Base-by-base conservation (phyloP, 1,284 basidiomycete species). In the Ustilago hordei region DNA sequence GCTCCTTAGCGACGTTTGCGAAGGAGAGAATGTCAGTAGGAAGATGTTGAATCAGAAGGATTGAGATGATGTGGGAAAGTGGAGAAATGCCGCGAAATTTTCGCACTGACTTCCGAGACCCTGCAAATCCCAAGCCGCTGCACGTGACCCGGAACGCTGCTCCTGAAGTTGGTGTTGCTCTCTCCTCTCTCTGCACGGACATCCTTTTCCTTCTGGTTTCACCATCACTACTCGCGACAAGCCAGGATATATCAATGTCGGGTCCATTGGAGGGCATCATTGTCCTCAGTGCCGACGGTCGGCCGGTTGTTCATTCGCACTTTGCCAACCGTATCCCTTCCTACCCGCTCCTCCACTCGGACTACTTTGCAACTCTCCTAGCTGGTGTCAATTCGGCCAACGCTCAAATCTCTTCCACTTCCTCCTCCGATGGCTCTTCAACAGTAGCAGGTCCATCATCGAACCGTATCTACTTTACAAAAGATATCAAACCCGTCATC, bases 221-320 rank as follows among this genome's bases (percentile, higher is more conserved):
- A 5, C 12, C 7, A 41, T 4, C 19, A 32, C 38, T 32, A 28
- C 23, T 28, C 23, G 23, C 23, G 3, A 28, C 23, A 28, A 28
- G 23, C 23, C 23, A 28, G 23, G n/a, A n/a, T 19, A 13, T 3
- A 19, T 28, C 12, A 8, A 76, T 76, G 74, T 67, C 69, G 31
- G 69, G 68, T 8, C 50, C 59, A 50, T 43, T 97, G 86, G 95
- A 97, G 87, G 95, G 95, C 12, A 88, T 97, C 72, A 95, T 97
- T 83, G 92, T 96, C 72, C 89, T 96, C 62, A 94, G 95, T 87
- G 89, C 89, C 65, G 89, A 90, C 76, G 93, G 93, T 91, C 92
- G 91, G 61, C 92, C 95, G 39, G 92, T 98, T 75, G 93, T 96
- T 73, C 93, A 95, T 85, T 95, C 94, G 39, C 93, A 93, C 59